Evolutionary conservation across 2,329 filamentous ascomycete genomes (phyloP), one percentile per base, ranked within the genome.

Genomic region (Graphilbum ipis-grandicollis): DNA sequence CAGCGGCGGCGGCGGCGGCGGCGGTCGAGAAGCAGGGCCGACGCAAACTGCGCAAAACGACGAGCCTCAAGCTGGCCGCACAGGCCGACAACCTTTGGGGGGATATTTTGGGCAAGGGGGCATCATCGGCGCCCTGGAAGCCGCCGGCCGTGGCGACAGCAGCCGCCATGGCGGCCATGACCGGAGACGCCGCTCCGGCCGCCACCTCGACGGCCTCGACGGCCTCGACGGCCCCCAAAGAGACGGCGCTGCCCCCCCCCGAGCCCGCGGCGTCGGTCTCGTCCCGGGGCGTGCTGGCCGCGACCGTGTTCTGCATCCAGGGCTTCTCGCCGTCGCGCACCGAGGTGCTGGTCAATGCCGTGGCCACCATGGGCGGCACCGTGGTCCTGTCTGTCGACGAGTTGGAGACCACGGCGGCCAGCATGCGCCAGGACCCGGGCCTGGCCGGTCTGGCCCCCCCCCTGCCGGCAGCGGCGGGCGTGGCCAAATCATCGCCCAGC

Each of bases 61-160:
- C 86, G 18, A 94, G 86, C 54, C 75, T 79, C 50, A 88, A 84
- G 52, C 61, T 96, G 23, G 76, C 68, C 40, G 79, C 68, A 35
- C 85, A 94, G 49, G 79, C 76, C 46, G 75, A 86, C 47, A 75
- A 73, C 21, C 67, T 96, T n/a, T 96, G 88, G 88, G 79, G 79
- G 5, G 83, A 92, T 48, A 92, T 98, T 41, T 68, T 90, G 19
- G 74, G 74, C 38, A 52, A 58, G 39, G 26, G 38, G 5, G 26
- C 37, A 13, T 18, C 34, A 12, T 19, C 31, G 3, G 47, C 54
- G 26, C 52, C 54, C 5, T 46, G 52, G 0, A 39, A 46, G 17
- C 52, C 58, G 33, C 13, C 8, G 5, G 7, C 15, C 4, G 29
- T 7, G 15, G 9, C 7, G 29, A 15, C 29, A 17, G 5, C n/a